A percentile compares a stretch with the other conserved stretches of the same genome.
These are phyloP conservation scores for Ambrosiella xylebori DNA, from an alignment of 2,329 filamentous ascomycete genomes.

Conservation along the genomic window DNA sequence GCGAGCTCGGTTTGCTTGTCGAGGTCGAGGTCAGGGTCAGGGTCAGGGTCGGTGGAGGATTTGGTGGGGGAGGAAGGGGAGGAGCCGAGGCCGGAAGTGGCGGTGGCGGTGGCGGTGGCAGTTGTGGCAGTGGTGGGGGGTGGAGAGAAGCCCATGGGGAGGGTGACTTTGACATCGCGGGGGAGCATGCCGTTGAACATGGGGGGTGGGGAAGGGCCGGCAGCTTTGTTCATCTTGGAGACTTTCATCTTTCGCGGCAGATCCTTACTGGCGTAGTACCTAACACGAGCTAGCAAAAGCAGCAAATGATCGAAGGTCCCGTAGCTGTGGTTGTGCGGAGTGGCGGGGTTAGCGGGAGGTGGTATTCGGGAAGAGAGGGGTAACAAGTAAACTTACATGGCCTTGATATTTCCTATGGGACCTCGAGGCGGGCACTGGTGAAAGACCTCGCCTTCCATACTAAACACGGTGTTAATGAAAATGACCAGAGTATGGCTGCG, in stretches of 20 bases:
- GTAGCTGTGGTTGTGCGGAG: slow-evolving; percentile 34
- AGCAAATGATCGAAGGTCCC: slow-evolving; percentile 81
- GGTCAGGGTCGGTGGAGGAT: slow-evolving; percentile 27
- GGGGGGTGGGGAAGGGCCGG: slow-evolving; percentile 23
- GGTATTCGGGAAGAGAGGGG: neutral
- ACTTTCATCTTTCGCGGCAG: slow-evolving; percentile 58
- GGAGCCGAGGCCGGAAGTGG: slow-evolving; percentile 37
- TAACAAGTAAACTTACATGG: slow-evolving; percentile 34
- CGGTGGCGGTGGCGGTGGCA: slow-evolving; percentile 23
- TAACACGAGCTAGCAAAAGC: slow-evolving; percentile 61
- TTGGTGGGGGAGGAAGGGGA: slow-evolving; percentile 31
- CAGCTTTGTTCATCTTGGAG: slow-evolving; percentile 20
- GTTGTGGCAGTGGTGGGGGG: slow-evolving; percentile 21
- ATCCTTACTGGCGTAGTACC: slow-evolving; percentile 64
- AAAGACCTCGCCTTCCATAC: slow-evolving; percentile 66
- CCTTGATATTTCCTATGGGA: slow-evolving; percentile 57
- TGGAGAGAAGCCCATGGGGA: slow-evolving; percentile 38
- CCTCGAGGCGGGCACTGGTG: slow-evolving; percentile 76
- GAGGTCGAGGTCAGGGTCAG: slow-evolving; percentile 38
- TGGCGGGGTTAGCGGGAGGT: neutral
- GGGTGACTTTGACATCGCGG: slow-evolving; percentile 29
- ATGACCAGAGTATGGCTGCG: neutral
- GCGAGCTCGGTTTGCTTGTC: slow-evolving; percentile 51
- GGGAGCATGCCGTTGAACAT: slow-evolving; percentile 41
- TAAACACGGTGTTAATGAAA: slow-evolving; percentile 21